Conservation (phyloP, 225 moss, liverwort and hornwort species). For the Physcomitrium patens region DNA sequence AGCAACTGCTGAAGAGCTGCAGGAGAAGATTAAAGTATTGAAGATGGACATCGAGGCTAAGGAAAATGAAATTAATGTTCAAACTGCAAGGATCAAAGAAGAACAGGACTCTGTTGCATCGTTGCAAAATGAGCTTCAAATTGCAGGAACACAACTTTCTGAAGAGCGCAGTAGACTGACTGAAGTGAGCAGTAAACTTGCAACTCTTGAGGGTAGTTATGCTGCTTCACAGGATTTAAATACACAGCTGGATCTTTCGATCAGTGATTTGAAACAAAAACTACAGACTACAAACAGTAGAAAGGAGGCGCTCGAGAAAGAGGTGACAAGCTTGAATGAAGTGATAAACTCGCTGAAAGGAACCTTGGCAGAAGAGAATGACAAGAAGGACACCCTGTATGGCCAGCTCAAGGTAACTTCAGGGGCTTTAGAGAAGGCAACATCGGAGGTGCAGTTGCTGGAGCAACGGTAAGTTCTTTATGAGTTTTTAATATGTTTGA, state of each 20-base stretch:
- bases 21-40: constrained; percentile 32
- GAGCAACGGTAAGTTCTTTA: constrained; percentile 43
- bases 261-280: constrained; percentile 30
- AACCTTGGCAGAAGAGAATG: constrained; percentile 41
- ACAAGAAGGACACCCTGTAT: constrained; percentile 31
- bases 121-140: constrained; percentile 28
- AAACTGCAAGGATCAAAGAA: constrained; percentile 33
- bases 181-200: constrained; percentile 29
- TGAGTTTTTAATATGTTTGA: constrained; percentile 5
- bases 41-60: constrained; percentile 28
- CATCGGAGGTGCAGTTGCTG: constrained; percentile 37
- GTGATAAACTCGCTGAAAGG: constrained; percentile 24
- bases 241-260: constrained; percentile 33
- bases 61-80: constrained; percentile 39
- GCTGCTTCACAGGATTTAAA: constrained; percentile 35
- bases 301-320: constrained; percentile 40
- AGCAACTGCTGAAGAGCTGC: constrained; percentile 32
- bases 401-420: constrained; percentile 41
- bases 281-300: constrained; percentile 23
- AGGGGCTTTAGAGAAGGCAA: constrained; percentile 39
- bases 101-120: constrained; percentile 23
- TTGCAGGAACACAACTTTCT: constrained; percentile 36
- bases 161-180: constrained; percentile 37
- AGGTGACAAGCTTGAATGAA: constrained; percentile 44
- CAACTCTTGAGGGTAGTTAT: constrained; percentile 28